Evolutionary conservation across 2,329 filamentous ascomycete genomes (phyloP), one percentile per base, ranked within the genome.

Genomic region (Alternaria alternata): DNA sequence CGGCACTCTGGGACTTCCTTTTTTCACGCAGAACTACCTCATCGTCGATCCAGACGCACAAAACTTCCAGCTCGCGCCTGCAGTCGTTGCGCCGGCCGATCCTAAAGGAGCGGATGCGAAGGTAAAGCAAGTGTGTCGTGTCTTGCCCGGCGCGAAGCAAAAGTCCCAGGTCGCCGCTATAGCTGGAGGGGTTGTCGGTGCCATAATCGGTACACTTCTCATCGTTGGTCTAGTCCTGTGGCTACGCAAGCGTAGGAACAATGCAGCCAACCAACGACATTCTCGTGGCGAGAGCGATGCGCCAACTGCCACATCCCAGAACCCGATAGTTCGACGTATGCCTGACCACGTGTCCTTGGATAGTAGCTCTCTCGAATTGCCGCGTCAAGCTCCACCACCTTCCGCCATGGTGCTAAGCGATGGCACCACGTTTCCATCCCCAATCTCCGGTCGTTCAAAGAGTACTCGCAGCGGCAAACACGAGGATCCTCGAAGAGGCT

Each of bases 1-100:
- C 7, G 63, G 57, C 24, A 58, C 61, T 11, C 39, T 67, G 3
- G 65, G 65, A 3, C 48, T 67, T 2, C 65, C 65, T 14, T 67
- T 67, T 47, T 67, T 67, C 56, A 67, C 63, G 3, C 65, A 67
- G 32, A 67, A 67, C 43, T 67, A 67, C 48, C 63, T 67, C 41
- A 55, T 67, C 9, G 63, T 67, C 42, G 61, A 67, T 36, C 63
- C 65, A 5, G 65, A 67, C 18, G 63, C 60, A 8, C 54, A 53
- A n/a, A 67, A 56, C 44, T 67, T 65, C 43, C 63, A 67, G 24
- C 47, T 67, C 36, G 65, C 65, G 11, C 65, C 63, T 12, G 65
- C 65, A 6, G 58, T 67, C 5, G 51, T 62, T 24, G 20, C 65
- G 39, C 49, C 63, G 3, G 58, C 61, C 47, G 65, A 65, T 18